Conservation (phyloP, 192 early-diverging fungal genomes). For the Podila clonocystis region DNA sequence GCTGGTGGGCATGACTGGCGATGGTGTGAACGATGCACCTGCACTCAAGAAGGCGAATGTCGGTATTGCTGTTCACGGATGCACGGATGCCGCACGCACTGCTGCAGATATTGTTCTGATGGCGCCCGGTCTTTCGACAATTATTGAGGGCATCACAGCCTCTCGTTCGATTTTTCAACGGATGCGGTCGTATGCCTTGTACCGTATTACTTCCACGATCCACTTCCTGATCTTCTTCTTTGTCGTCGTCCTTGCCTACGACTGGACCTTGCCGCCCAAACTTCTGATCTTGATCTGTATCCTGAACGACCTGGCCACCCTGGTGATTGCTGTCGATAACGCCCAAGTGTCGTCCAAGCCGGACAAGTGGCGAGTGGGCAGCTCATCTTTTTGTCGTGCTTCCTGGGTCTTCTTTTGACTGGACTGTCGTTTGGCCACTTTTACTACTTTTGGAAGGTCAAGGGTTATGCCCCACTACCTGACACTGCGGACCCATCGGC, state of each 20-base stretch:
- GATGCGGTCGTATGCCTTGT: constrained; percentile 88
- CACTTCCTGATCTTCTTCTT: constrained; percentile 97
- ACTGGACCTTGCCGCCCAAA: constrained; percentile 83
- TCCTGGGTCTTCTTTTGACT: constrained; percentile 81
- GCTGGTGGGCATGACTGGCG: constrained; percentile 91
- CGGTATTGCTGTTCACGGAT: constrained; percentile 92
- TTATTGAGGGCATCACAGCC: constrained; percentile 87
- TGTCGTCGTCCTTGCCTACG: constrained; percentile 80
- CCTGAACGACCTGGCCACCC: constrained; percentile 86
- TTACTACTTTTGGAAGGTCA: constrained; percentile 78
- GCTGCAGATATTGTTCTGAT: constrained; percentile 94
- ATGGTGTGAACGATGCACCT: constrained; percentile 96
- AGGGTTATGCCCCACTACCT: constrained; percentile 36
- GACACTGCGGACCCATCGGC: constrained; percentile 40
- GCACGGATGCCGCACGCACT: constrained; percentile 91
- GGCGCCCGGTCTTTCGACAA: constrained; percentile 86
- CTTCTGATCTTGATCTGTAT: constrained; percentile 91
- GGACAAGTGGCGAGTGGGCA: constrained; percentile 95
- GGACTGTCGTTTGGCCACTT: constrained; percentile 84
- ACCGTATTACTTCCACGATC: constrained; percentile 93
- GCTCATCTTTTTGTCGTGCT: constrained; percentile 80
- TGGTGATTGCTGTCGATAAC: constrained; percentile 94
- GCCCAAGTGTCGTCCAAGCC: constrained; percentile 86
- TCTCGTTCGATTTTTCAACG: constrained; percentile 93
- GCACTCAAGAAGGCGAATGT: constrained; percentile 96